Percentiles rank a stretch among this genome's conserved stretches.
Conservation (phyloP, 228 moss, liverwort and hornwort species). For the Sphagnum magellanicum region DNA sequence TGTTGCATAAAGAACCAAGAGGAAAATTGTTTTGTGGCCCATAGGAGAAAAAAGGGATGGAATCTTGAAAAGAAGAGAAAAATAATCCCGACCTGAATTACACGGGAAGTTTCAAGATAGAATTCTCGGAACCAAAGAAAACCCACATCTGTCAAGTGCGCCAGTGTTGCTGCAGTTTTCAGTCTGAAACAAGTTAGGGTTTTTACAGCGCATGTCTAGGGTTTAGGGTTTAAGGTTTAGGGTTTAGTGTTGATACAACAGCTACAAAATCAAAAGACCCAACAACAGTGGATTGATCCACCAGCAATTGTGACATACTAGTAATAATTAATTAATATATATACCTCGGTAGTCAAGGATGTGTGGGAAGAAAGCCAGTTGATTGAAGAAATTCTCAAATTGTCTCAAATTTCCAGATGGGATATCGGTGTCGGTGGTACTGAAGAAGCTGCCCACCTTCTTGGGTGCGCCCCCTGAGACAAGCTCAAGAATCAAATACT, state of each 20-base stretch:
- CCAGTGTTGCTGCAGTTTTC: slow-evolving; percentile 70
- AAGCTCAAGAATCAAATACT: slow-evolving; percentile 84
- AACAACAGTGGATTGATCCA: too few relatives aligned
- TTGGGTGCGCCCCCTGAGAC: slow-evolving; percentile 81
- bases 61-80: too few relatives aligned
- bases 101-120: slow-evolving; percentile 92
- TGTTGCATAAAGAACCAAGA: too few relatives aligned
- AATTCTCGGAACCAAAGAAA: slow-evolving; percentile 98
- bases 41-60: too few relatives aligned
- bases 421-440: slow-evolving; percentile 75
- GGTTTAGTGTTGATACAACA: too few relatives aligned
- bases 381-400: slow-evolving; percentile 83
- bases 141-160: slow-evolving; percentile 81
- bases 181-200: not conserved
- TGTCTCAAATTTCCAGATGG: slow-evolving; percentile 70
- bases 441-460: slow-evolving; percentile 87
- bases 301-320: too few relatives aligned
- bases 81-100: slow-evolving; percentile 68
- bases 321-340: too few relatives aligned
- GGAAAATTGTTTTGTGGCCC: too few relatives aligned
- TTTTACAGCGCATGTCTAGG: too few relatives aligned
- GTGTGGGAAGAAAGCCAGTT: slow-evolving; percentile 79
- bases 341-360: slow-evolving; percentile 88
- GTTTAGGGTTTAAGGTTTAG: too few relatives aligned
- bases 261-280: too few relatives aligned